Conservation (phyloP, 179 eudicot species). For the Drosera spatulata region DNA sequence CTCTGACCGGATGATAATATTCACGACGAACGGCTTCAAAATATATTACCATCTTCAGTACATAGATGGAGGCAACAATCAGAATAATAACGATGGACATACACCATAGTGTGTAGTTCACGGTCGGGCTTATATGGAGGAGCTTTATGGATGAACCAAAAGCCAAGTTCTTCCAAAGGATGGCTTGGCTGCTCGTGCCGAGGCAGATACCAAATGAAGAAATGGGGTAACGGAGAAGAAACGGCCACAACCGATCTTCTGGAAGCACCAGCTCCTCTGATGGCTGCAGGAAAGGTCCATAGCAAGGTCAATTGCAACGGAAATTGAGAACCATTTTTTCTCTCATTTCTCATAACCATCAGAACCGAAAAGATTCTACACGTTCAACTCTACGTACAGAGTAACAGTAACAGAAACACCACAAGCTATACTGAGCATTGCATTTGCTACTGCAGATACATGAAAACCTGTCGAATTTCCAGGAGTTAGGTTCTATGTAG, state of each 20-base stretch:
- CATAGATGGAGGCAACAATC: slow-evolving; percentile 28
- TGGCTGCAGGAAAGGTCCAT: slow-evolving; percentile 26
- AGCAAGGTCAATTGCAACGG: too few relatives aligned
- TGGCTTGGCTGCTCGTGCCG: slow-evolving; percentile 83
- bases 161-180: slow-evolving; percentile 70
- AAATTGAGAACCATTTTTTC: too few relatives aligned
- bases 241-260: slow-evolving; percentile 79
- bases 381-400: too few relatives aligned
- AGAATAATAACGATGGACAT: slow-evolving; percentile 38
- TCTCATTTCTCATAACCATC: too few relatives aligned
- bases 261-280: slow-evolving; percentile 77
- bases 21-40: slow-evolving; percentile 91
- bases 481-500: too few relatives aligned
- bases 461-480: too few relatives aligned
- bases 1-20: slow-evolving; percentile 75
- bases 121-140: slow-evolving; percentile 38
- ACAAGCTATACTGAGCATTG: too few relatives aligned
- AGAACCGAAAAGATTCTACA: too few relatives aligned
- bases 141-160: slow-evolving; percentile 48
- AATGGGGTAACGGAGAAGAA: slow-evolving; percentile 72
- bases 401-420: too few relatives aligned
- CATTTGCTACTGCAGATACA: too few relatives aligned
- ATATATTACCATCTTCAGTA: slow-evolving; percentile 53
- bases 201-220: slow-evolving; percentile 86
- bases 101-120: slow-evolving; percentile 54